These are phyloP conservation scores for Phytophthora megakarya DNA, from an alignment of 352 stramenopile genomes.

Conservation along the genomic window DNA sequence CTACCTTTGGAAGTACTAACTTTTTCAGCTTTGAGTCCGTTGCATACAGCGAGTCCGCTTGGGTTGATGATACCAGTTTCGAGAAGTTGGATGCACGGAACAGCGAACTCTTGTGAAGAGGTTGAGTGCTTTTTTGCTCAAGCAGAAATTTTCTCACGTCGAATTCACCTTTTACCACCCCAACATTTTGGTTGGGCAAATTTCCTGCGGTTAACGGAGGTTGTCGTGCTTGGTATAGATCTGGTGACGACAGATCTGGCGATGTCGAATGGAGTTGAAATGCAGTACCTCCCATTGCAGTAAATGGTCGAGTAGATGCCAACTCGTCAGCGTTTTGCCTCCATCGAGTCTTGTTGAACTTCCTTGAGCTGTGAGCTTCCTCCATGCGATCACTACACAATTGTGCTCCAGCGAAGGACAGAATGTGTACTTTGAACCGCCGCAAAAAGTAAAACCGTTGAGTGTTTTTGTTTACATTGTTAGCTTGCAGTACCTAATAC, in stretches of 20 bases:
- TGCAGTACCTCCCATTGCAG: constrained; percentile 38
- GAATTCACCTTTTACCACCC: constrained; percentile 41
- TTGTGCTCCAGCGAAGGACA: neutral
- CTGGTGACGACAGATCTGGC: neutral
- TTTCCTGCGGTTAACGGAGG: constrained; percentile 8
- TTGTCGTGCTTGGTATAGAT: constrained; percentile 3
- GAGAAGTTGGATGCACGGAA: constrained; percentile 51
- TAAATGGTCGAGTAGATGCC: constrained; percentile 38
- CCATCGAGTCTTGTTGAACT: neutral
- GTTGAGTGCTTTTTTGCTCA: constrained; percentile 57
- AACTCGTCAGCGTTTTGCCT: constrained; percentile 1
- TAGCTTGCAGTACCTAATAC: neutral
- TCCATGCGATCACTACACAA: constrained; percentile 3
- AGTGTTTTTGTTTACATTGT: neutral
- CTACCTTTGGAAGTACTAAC: constrained; percentile 50
- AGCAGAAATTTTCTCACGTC: constrained; percentile 70
- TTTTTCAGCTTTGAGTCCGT: constrained; percentile 28
- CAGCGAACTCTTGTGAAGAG: constrained; percentile 61
- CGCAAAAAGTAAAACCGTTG: neutral
- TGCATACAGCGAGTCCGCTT: neutral
- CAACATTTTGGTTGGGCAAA: neutral
- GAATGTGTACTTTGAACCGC: neutral
- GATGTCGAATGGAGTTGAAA: constrained; percentile 18
- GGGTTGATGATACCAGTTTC: constrained; percentile 27
- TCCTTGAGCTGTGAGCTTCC: constrained; percentile 8